A percentile compares a stretch with the other conserved stretches of the same genome.
Conservation (phyloP, 495 filamentous ascomycete species). For the Terfezia boudieri region DNA sequence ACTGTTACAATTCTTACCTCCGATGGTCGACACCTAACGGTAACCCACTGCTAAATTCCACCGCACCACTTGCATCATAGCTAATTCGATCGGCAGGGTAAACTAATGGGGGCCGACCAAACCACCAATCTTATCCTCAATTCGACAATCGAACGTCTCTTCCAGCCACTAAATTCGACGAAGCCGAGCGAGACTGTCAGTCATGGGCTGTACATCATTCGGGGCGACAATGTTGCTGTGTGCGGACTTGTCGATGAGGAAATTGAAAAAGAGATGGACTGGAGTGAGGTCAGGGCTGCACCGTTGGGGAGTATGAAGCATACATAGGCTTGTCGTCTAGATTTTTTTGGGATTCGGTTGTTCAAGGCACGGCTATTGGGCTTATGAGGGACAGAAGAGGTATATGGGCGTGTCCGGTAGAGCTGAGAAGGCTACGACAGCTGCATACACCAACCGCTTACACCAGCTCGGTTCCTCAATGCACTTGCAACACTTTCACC, state of each 20-base stretch:
- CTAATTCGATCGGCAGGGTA: constrained; percentile 25
- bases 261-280: constrained; percentile 71
- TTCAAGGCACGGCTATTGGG: neutral
- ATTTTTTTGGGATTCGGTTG: neutral
- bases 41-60: neutral
- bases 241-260: constrained; percentile 78
- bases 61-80: no score
- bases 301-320: constrained; percentile 70
- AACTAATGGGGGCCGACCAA: constrained; percentile 68
- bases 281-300: constrained; percentile 67
- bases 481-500: no score
- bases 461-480: no score
- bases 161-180: constrained; percentile 30
- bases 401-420: neutral
- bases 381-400: neutral
- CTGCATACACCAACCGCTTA: neutral
- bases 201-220: constrained; percentile 74
- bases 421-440: neutral
- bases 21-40: constrained; percentile 67
- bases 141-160: constrained; percentile 70
- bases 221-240: constrained; percentile 85
- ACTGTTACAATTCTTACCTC: constrained; percentile 78
- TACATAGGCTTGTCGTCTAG: constrained; percentile 23
- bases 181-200: constrained; percentile 61
- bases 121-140: constrained; percentile 78